These are phyloP conservation scores for Bisporella sp. DNA, from an alignment of 2,329 filamentous ascomycete genomes.

Conservation along the genomic window DNA sequence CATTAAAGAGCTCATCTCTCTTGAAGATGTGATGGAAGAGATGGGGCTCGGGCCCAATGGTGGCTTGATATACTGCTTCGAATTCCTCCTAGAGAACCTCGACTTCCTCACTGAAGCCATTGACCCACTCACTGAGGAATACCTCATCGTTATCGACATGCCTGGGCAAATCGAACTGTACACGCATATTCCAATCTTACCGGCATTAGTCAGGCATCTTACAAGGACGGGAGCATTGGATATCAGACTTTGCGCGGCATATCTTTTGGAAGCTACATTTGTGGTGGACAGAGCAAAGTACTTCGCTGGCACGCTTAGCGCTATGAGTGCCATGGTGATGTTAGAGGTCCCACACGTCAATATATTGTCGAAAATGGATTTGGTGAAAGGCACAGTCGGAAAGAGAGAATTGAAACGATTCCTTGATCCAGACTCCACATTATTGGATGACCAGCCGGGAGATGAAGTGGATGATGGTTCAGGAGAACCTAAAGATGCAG, in stretches of 20 bases:
- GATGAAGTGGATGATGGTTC: constrained; percentile 38
- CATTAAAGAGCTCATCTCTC: constrained; percentile 88
- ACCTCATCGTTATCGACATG: constrained; percentile 97
- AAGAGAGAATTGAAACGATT: constrained; percentile 88
- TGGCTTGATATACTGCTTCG: constrained; percentile 92
- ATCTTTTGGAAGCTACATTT: constrained; percentile 92
- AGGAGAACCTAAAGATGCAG: constrained; percentile 51
- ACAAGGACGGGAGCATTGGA: constrained; percentile 74
- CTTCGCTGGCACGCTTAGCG: constrained; percentile 89
- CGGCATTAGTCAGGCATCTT: constrained; percentile 74
- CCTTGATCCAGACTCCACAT: constrained; percentile 73
- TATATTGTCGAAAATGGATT: constrained; percentile 95
- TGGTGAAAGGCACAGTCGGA: constrained; percentile 82
- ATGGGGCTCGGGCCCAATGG: constrained; percentile 86
- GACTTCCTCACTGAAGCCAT: constrained; percentile 85
- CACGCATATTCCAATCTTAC: constrained; percentile 90
- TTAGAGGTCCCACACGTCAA: constrained; percentile 96
- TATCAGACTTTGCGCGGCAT: constrained; percentile 86
- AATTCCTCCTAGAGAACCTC: constrained; percentile 89
- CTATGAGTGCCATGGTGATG: constrained; percentile 99
- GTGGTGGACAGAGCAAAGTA: constrained; percentile 95
- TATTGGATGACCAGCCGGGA: constrained; percentile 66
- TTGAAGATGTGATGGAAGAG: constrained; percentile 96
- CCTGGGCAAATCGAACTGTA: constrained; percentile 98
- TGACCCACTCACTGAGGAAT: constrained; percentile 84